A percentile compares a stretch with the other conserved stretches of the same genome.
phyloP scores from a whole-genome alignment of 2,329 filamentous ascomycete genomes.

The Paraconiothyrium sp. region DNA sequence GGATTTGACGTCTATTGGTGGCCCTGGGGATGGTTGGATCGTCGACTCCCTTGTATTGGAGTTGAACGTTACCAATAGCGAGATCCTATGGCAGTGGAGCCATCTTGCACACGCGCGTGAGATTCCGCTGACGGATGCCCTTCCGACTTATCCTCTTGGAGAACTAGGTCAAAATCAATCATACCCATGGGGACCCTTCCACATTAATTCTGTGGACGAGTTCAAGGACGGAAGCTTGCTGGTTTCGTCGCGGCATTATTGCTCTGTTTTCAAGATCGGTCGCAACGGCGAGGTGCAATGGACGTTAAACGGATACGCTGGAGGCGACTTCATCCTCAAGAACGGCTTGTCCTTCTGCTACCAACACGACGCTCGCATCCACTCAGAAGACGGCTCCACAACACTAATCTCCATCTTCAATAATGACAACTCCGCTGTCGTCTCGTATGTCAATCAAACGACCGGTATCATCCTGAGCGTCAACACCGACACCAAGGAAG shows the following conservation, averaged over 20 bases:
- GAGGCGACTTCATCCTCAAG: constrained; percentile 19
- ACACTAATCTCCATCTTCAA: constrained; percentile 18
- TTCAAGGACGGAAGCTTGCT: constrained; percentile 15
- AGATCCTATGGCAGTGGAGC: constrained; percentile 22
- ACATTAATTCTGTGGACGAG: constrained; percentile 14
- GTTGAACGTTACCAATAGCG: constrained; percentile 21
- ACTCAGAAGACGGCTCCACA: constrained; percentile 11
- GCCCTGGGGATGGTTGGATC: constrained; percentile 10
- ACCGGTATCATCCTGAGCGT: constrained; percentile 9
- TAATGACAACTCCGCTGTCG: constrained; percentile 18
- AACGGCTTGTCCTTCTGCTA: constrained; percentile 21
- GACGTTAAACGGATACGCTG: constrained; percentile 16
- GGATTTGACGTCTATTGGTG: constrained; percentile 19
- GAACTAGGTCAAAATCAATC: constrained; percentile 5
- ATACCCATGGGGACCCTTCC: constrained; percentile 15
- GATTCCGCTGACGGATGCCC: constrained; percentile 9
- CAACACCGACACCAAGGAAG: constrained; percentile 8
- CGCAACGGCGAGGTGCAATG: constrained; percentile 15
- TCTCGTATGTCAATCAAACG: constrained; percentile 13
- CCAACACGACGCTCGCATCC: constrained; percentile 23
- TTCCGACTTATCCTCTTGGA: constrained; percentile 12
- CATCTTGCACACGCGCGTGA: constrained; percentile 22
- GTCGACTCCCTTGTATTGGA: constrained; percentile 8
- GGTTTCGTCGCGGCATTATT: constrained; percentile 17
- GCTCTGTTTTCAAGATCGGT: constrained; percentile 15